phyloP scores from a whole-genome alignment of 1,139 yeast species.

The Wickerhamiella infanticola region DNA sequence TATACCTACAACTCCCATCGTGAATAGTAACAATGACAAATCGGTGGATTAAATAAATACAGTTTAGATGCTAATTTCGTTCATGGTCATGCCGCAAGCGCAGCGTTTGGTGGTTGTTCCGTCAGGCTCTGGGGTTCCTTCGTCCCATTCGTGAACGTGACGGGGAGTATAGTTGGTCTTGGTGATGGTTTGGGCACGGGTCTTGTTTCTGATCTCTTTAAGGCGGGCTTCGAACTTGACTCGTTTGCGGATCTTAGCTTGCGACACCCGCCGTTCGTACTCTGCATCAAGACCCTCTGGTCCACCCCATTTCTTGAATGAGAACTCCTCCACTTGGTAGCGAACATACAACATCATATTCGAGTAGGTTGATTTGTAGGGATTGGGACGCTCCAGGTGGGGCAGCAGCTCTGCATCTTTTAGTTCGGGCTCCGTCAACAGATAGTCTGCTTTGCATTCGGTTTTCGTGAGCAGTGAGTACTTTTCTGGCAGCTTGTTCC shows the following conservation, averaged over 20 bases:
- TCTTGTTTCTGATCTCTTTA: slow-evolving; percentile 73
- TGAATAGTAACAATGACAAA: background rate
- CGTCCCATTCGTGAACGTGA: slow-evolving; percentile 74
- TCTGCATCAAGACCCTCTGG: slow-evolving; percentile 80
- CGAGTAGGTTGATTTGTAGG: slow-evolving; percentile 75
- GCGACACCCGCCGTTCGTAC: slow-evolving; percentile 70
- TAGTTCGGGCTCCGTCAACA: slow-evolving; percentile 83
- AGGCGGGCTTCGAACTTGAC: slow-evolving; percentile 61
- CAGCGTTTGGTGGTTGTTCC: slow-evolving; percentile 50
- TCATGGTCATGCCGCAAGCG: slow-evolving; percentile 72
- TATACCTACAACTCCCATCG: background rate
- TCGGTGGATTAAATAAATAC: background rate
- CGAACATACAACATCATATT: slow-evolving; percentile 86
- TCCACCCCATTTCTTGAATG: slow-evolving; percentile 92
- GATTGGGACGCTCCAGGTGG: slow-evolving; percentile 81
- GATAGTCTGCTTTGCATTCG: slow-evolving; percentile 84
- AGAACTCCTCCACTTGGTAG: slow-evolving; percentile 81
- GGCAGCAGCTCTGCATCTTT: slow-evolving; percentile 53
- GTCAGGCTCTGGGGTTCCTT: slow-evolving; percentile 33
- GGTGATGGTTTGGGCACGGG: slow-evolving; percentile 85
- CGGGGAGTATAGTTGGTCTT: slow-evolving; percentile 40
- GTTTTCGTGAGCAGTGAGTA: slow-evolving; percentile 86
- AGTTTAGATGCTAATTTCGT: slow-evolving; percentile 33
- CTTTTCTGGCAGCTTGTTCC: slow-evolving; percentile 61
- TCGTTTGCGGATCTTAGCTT: slow-evolving; percentile 58